Percentiles rank a stretch among this genome's conserved stretches.
Evolutionary conservation across 805 yeast genomes (phyloP).

Genomic region (Starmerella floris): DNA sequence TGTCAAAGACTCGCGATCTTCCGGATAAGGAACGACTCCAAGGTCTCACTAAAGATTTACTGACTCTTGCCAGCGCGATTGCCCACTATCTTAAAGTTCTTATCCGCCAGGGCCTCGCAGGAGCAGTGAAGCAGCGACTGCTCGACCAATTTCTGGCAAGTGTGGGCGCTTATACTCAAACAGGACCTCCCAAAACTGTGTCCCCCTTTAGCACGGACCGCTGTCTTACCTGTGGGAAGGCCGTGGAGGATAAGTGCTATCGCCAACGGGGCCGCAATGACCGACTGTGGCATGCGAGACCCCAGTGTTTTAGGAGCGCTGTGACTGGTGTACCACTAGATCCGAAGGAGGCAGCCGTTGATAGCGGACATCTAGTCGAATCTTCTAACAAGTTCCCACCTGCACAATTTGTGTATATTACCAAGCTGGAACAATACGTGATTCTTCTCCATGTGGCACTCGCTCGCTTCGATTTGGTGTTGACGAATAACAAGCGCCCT

Average conservation of each 20-base stretch:
- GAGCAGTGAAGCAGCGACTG: constrained; percentile 59
- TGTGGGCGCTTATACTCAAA: constrained; percentile 31
- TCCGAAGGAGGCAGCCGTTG: constrained; percentile 5
- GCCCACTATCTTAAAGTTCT: constrained; percentile 85
- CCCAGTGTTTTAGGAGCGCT: constrained; percentile 54
- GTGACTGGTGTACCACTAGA: constrained; percentile 13
- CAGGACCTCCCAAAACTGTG: constrained; percentile 33
- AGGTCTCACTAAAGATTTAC: constrained; percentile 31
- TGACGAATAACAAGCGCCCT: constrained; percentile 19
- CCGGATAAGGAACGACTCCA: constrained; percentile 13
- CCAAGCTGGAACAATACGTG: constrained; percentile 59
- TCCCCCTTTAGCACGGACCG: constrained; percentile 47
- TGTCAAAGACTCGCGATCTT: constrained; percentile 43
- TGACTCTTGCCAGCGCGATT: constrained; percentile 74
- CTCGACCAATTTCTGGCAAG: constrained; percentile 42
- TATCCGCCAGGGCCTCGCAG: constrained; percentile 64
- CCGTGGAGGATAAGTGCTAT: constrained; percentile 76
- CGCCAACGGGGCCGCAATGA: constrained; percentile 32
- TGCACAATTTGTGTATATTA: constrained; percentile 41
- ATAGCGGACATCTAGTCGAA: constrained; percentile 5
- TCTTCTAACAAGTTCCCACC: background rate
- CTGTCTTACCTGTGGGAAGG: constrained; percentile 56
- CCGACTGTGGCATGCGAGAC: constrained; percentile 59
- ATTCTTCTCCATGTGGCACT: constrained; percentile 74
- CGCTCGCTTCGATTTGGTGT: constrained; percentile 42